These are phyloP conservation scores for Nakazawaea siamensis DNA, from an alignment of 805 yeast genomes.

Conservation along the genomic window DNA sequence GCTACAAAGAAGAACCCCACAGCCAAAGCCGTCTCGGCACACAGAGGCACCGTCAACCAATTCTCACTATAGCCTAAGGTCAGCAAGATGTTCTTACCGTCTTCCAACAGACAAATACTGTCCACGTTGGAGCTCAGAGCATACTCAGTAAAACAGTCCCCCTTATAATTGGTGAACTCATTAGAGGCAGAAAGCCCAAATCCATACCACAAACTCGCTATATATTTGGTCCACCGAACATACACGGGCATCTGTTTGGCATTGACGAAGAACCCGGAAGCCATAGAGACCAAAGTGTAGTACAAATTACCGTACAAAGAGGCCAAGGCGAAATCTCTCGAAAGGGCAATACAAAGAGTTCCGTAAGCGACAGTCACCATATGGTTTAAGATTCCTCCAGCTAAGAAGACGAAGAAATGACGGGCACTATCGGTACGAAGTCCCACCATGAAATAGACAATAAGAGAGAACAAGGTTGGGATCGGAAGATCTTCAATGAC, in stretches of 20 bases:
- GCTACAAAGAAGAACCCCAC: constrained; percentile 40
- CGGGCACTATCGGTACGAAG: constrained; percentile 36
- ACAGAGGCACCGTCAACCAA: constrained; percentile 55
- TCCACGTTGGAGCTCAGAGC: constrained; percentile 21
- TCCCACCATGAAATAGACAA: constrained; percentile 76
- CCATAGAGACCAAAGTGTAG: constrained; percentile 67
- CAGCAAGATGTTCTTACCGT: constrained; percentile 46
- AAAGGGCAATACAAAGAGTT: constrained; percentile 41
- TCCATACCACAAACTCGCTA: constrained; percentile 71
- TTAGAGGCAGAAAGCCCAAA: constrained; percentile 63
- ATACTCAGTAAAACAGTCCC: constrained; percentile 41
- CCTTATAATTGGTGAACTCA: constrained; percentile 54
- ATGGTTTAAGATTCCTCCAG: constrained; percentile 47
- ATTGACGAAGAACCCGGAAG: constrained; percentile 76
- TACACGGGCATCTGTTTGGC: constrained; percentile 72
- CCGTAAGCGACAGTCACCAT: constrained; percentile 50
- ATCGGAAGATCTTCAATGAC: constrained; percentile 63
- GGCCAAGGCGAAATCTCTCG: constrained; percentile 55
- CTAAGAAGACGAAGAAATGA: constrained; percentile 56
- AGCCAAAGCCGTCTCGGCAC: constrained; percentile 43
- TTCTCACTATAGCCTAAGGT: constrained; percentile 49
- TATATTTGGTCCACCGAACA: constrained; percentile 76
- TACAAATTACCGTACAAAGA: constrained; percentile 53
- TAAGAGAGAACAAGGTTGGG: constrained; percentile 47
- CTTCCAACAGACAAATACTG: constrained; percentile 34